Base-by-base conservation (phyloP, 176 grass and related monocot species). In the Cenchrus americanus region DNA sequence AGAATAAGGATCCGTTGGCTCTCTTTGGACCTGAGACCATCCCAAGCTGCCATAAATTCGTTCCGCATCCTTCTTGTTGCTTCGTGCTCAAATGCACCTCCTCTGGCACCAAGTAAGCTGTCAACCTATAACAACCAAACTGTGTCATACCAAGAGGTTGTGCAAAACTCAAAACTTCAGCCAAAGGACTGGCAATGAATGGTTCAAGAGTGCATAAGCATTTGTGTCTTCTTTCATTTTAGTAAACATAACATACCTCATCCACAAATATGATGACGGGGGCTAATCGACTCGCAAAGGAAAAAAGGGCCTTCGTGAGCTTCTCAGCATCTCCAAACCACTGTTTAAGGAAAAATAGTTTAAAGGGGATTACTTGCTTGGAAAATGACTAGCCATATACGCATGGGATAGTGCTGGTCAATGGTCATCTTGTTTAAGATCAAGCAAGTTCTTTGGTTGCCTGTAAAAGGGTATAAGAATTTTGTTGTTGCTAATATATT, bases 301-400 rank as follows among this genome's bases (percentile, higher is more conserved):
- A 95, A 82, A 98, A 98, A 30, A 98, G 91, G n/a, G 96, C 93
- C 73, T 94, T 98, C 1, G 96, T 95, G 60, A 98, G 91, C 80
- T 98, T 98, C 85, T 96, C 96, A 75, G 93, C 93, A 83, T 98
- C 96, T 76, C 96, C 96, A 89, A 98, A 98, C 96, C 96, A 98
- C 96, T 98, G 91, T 89, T 65, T 46, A 65, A 84, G 85, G 60
- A 75, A 66, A 54, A 0, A 75, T 14, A 68, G 21, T 42, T 53
- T 80, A 23, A 12, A 89, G 51, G 73, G 68, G 3, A 80, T 32
- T 82, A 34, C 50, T 76, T 71, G 2, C 65, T 87, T 83, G 18
- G 32, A 50, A 88, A 88, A 83, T 71, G 69, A 88, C 11, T 52
- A 34, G 55, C 34, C 8, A 76, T 63, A 53, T 77, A 59, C 71